Evolutionary conservation across 768 basidiomycete species (phyloP).

Genomic region (Hortiboletus flavorubellus): DNA sequence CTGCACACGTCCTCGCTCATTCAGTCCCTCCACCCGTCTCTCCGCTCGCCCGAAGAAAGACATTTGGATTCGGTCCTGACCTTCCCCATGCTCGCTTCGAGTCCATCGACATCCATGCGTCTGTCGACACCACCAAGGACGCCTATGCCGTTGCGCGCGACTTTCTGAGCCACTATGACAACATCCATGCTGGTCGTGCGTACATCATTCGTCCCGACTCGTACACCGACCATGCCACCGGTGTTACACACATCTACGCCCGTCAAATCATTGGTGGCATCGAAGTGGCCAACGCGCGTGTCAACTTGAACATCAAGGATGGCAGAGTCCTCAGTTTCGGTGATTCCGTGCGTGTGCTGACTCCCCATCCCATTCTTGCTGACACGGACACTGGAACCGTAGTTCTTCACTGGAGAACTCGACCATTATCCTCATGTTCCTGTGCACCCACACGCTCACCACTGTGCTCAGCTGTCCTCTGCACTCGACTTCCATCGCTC

Average conservation of each 20-base stretch:
- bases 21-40: slow-evolving; percentile 14
- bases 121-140: slow-evolving; percentile 39
- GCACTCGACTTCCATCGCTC: slow-evolving; percentile 18
- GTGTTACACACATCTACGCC: slow-evolving; percentile 86
- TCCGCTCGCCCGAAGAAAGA: slow-evolving; percentile 56
- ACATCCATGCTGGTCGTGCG: slow-evolving; percentile 32
- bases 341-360: slow-evolving; percentile 59
- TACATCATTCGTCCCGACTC: slow-evolving; percentile 75
- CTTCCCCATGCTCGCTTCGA: slow-evolving; percentile 69
- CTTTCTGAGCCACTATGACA: slow-evolving; percentile 47
- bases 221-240: slow-evolving; percentile 80
- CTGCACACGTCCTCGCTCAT: slow-evolving; percentile 51
- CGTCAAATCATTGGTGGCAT: slow-evolving; percentile 80
- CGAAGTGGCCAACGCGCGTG: slow-evolving; percentile 85
- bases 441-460: slow-evolving; percentile 48
- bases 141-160: slow-evolving; percentile 58
- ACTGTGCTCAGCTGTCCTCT: slow-evolving; percentile 43
- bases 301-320: slow-evolving; percentile 89
- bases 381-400: neutral
- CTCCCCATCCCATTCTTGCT: neutral
- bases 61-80: slow-evolving; percentile 82
- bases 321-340: slow-evolving; percentile 86
- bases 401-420: slow-evolving; percentile 71
- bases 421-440: slow-evolving; percentile 24
- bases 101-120: slow-evolving; percentile 38